Conservation (phyloP, 208 protist genomes). For the Trypanosoma avium region DNA sequence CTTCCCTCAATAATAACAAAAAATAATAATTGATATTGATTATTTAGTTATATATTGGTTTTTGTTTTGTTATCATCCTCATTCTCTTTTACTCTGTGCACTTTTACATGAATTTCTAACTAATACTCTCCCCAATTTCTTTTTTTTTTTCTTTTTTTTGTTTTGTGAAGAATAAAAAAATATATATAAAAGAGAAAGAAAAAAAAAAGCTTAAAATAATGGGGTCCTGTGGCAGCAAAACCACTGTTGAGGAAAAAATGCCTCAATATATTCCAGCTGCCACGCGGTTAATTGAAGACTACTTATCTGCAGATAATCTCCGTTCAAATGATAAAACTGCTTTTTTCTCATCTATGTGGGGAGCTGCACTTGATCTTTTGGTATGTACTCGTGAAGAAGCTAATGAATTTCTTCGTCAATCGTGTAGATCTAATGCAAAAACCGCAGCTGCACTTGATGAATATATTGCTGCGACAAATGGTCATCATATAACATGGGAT, state of each 20-base stretch:
- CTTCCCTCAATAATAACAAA: background rate
- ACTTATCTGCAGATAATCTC: slow-evolving; percentile 29
- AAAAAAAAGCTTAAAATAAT: slow-evolving; percentile 19
- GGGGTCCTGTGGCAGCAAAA: slow-evolving; percentile 33
- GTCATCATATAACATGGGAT: slow-evolving; percentile 29
- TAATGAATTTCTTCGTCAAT: slow-evolving; percentile 39
- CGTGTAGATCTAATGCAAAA: slow-evolving; percentile 39
- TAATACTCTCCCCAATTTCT: no score
- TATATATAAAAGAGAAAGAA: background rate
- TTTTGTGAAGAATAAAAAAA: background rate
- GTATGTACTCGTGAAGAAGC: slow-evolving; percentile 42
- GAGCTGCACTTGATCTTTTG: slow-evolving; percentile 41
- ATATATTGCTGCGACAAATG: slow-evolving; percentile 32
- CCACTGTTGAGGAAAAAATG: slow-evolving; percentile 19
- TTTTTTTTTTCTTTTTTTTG: no score
- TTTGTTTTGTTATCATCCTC: no score
- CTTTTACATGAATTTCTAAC: no score
- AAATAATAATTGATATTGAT: no score
- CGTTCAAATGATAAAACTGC: slow-evolving; percentile 30
- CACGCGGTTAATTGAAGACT: slow-evolving; percentile 45
- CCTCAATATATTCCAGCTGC: slow-evolving; percentile 36
- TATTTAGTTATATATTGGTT: no score
- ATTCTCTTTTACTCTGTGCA: no score
- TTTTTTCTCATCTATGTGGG: slow-evolving; percentile 61
- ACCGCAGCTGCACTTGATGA: slow-evolving; percentile 30